A percentile compares a stretch with the other conserved stretches of the same genome.
Conservation (phyloP, 306 rosid genomes). For the Alnus glutinosa region DNA sequence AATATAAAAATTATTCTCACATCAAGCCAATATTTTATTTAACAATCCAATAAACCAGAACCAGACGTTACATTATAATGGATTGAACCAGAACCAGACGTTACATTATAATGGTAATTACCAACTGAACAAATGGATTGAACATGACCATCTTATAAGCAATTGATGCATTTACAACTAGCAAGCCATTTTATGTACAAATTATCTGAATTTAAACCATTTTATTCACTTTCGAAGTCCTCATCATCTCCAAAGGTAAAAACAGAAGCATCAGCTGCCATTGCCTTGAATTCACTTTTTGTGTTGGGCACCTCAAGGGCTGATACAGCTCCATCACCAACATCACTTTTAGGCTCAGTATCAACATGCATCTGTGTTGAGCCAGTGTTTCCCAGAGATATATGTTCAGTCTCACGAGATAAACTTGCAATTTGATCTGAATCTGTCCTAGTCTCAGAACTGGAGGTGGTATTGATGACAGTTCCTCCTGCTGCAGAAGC, state of each 20-base stretch:
- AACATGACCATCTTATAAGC: conserved; percentile 24
- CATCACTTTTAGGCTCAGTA: conserved; percentile 51
- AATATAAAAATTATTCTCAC: conserved; percentile 6
- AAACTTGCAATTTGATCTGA: too few relatives aligned
- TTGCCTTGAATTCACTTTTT: conserved; percentile 94
- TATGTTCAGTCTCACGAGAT: too few relatives aligned
- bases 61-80: conserved; percentile 34
- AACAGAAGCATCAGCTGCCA: conserved; percentile 99
- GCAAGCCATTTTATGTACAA: conserved; percentile 68
- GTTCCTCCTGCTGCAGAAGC: too few relatives aligned
- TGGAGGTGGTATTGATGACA: too few relatives aligned
- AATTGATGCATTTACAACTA: conserved; percentile 20
- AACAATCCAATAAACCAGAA: conserved; percentile 12
- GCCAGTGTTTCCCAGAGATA: conserved; percentile 56
- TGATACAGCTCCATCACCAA: conserved; percentile 37
- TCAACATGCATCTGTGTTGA: conserved; percentile 33
- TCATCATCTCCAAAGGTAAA: conserved; percentile 95
- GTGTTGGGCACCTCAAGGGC: conserved; percentile 46
- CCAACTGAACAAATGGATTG: conserved; percentile 40
- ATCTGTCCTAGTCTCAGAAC: too few relatives aligned
- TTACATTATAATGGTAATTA: conserved; percentile 38
- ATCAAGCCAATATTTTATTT: conserved; percentile 2
- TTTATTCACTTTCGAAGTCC: conserved; percentile 88
- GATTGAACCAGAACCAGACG: conserved; percentile 16
- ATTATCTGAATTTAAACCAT: conserved; percentile 17